Base-by-base conservation (phyloP, 495 filamentous ascomycete species). In the Amphirosellinia nigrospora region DNA sequence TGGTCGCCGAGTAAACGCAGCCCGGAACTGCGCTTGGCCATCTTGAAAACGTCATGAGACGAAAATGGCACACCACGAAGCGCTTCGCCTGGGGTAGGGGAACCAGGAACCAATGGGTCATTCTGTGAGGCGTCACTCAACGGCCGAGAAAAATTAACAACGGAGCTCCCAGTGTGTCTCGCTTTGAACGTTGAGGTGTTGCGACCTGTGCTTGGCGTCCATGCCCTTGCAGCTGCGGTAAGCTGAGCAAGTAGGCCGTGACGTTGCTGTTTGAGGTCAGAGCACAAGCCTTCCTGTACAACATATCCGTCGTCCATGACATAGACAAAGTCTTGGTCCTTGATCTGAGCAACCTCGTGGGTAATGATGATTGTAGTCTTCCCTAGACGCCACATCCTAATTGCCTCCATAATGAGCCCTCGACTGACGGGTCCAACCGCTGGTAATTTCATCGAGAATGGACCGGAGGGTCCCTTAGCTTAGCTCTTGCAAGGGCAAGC, bases 351-450 rank as follows among this genome's bases (percentile, higher is more conserved):
- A 58, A 94, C 89, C 70, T 98, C 94, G 73, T 98, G 96, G 0
- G 96, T 98, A 74, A 98, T 93, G 60, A 96, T 90, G 56, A 97
- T 91, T 4, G 93, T 97, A 0, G 94, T 98, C 75, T 92, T 94
- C 1, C 88, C 91, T 63, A 85, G 85, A 21, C 93, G 85, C 89
- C 93, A 96, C 43, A 84, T 75, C 11, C 92, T 85, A 34, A 97
- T 89, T 0, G 87, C 85, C 8, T 91, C 88, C 84, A 97, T 91
- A 21, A 96, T 86, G 4, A 89, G 80, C 5, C 80, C 79, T 70
- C 93, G 86, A 66, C 87, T 93, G 16, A 86, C 82, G 86, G 85
- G 73, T 98, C 96, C 26, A 98, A 79, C 8, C 91, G 77, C 90
- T 91, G 0, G 94, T 97, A 2, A 94, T 88, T 74, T 98, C 95